Evolutionary conservation across 2,329 filamentous ascomycete species (phyloP).

Genomic region (Apiospora saccharicola): DNA sequence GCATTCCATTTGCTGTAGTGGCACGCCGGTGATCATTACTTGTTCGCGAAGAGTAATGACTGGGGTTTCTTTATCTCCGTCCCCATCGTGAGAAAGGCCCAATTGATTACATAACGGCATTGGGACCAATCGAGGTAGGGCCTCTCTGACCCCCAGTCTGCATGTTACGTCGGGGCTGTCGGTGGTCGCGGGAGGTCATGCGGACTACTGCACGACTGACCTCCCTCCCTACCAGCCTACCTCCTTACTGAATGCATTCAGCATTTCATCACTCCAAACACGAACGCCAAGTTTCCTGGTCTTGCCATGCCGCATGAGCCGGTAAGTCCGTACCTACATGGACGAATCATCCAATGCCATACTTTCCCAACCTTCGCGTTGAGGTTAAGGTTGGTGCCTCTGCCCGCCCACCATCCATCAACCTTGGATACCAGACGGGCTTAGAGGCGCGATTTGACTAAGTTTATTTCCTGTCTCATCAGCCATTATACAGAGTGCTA

Average conservation of each 20-base stretch:
- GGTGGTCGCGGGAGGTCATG: conserved; percentile 5
- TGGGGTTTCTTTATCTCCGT: conserved; percentile 11
- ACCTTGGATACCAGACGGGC: not conserved
- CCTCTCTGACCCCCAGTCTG: not conserved
- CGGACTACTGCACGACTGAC: not conserved
- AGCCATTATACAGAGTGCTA: not conserved
- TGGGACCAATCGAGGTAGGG: not conserved
- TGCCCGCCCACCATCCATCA: conserved; percentile 2
- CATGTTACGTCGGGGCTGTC: conserved; percentile 9
- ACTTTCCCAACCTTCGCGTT: conserved; percentile 5
- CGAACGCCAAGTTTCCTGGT: conserved; percentile 11
- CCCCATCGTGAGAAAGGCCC: not conserved
- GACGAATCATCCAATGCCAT: not conserved
- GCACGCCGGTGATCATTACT: conserved; percentile 17
- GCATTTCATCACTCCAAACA: not conserved
- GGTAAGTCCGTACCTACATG: not conserved
- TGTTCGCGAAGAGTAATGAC: not conserved
- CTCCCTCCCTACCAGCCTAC: not conserved
- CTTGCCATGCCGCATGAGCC: conserved; percentile 15
- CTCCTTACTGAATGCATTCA: not conserved
- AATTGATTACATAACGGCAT: conserved; percentile 12
- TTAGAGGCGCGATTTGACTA: not conserved
- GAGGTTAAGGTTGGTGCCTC: conserved; percentile 12
- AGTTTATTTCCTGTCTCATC: conserved; percentile 17
- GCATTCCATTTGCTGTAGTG: not conserved